phyloP scores from a whole-genome alignment of 1,139 yeast genomes.

The Protomyces inundatus region DNA sequence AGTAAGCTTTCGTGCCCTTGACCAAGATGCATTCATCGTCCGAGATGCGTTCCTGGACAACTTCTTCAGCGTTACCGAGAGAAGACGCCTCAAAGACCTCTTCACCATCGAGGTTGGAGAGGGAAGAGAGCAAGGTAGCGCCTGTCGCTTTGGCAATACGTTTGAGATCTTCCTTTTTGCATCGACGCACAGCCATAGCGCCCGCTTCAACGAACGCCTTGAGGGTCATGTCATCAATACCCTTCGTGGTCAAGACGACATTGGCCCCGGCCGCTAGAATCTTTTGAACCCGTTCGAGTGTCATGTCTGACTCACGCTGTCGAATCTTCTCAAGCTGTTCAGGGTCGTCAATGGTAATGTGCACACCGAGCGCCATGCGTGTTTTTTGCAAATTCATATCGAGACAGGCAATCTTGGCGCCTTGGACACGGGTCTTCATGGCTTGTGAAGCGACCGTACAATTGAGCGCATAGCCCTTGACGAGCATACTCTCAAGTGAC shows the following conservation, averaged over 20 bases:
- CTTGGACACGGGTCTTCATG: conserved; percentile 68
- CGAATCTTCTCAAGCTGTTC: conserved; percentile 94
- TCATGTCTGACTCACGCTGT: conserved; percentile 87
- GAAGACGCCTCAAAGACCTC: conserved; percentile 87
- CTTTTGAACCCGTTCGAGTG: conserved; percentile 79
- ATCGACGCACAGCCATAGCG: conserved; percentile 96
- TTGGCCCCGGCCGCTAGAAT: conserved; percentile 92
- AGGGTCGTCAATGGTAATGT: conserved; percentile 94
- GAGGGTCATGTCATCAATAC: conserved; percentile 92
- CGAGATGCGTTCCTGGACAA: conserved; percentile 80
- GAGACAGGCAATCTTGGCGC: conserved; percentile 84
- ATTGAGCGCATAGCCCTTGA: conserved; percentile 92
- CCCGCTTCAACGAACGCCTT: conserved; percentile 94
- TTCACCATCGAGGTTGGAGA: conserved; percentile 95
- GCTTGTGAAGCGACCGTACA: conserved; percentile 98
- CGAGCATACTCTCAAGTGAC: conserved; percentile 74
- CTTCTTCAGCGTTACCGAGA: conserved; percentile 89
- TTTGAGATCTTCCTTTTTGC: conserved; percentile 93
- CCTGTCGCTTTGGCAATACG: conserved; percentile 98
- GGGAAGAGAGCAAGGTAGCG: conserved; percentile 77
- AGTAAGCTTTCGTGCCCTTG: conserved; percentile 89
- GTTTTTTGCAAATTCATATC: conserved; percentile 95
- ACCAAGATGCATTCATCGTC: conserved; percentile 96
- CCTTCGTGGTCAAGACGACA: conserved; percentile 93
- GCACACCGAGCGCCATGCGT: conserved; percentile 97